phyloP scores from a whole-genome alignment of 495 filamentous ascomycete genomes.

The Podospora anserina region DNA sequence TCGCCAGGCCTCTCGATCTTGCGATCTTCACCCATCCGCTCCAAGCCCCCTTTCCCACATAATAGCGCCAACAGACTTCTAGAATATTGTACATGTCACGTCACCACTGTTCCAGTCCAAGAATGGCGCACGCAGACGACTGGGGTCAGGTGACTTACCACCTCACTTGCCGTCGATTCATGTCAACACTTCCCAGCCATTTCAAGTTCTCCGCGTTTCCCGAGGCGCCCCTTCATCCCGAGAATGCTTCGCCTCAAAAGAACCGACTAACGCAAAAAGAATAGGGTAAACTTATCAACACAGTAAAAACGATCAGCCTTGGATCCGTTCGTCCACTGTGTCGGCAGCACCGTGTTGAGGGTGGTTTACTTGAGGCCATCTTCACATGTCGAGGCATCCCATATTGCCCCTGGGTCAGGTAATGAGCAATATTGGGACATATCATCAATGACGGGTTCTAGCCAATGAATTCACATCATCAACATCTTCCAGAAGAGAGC shows the following conservation, averaged over 20 bases:
- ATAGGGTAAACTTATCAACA: neutral
- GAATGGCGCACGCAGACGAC: neutral
- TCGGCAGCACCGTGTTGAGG: neutral
- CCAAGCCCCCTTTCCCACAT: neutral
- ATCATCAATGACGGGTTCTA: neutral
- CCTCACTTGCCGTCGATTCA: neutral
- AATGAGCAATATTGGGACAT: neutral
- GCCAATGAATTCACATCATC: neutral
- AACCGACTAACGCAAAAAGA: neutral
- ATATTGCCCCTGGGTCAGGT: neutral
- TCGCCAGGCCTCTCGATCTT: neutral
- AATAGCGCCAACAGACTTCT: neutral
- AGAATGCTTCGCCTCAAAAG: neutral
- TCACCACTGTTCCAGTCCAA: neutral
- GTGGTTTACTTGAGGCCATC: neutral
- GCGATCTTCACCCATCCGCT: neutral
- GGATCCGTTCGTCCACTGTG: neutral
- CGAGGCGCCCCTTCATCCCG: neutral
- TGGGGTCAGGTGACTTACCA: constrained; percentile 10
- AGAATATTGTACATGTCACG: neutral
- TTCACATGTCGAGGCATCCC: neutral
- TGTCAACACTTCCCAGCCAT: neutral
- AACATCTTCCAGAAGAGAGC: neutral
- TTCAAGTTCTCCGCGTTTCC: neutral
- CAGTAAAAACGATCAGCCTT: neutral